Conservation (phyloP, 768 basidiomycete genomes). For the Bullera alba region DNA sequence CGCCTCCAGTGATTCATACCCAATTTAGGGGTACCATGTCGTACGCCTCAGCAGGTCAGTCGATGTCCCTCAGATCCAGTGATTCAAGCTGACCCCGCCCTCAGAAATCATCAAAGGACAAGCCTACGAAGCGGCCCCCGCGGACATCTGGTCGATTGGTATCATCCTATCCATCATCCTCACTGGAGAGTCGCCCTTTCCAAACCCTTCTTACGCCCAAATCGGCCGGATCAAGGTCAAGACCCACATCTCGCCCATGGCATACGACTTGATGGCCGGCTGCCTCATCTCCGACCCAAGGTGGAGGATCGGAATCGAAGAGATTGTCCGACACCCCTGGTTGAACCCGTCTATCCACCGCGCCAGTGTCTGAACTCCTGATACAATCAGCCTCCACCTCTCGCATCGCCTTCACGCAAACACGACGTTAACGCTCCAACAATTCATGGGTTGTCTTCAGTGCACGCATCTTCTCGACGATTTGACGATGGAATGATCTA, state of each 20-base stretch:
- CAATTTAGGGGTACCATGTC: constrained; percentile 54
- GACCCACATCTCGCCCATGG: constrained; percentile 19
- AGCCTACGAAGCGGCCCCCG: constrained; percentile 46
- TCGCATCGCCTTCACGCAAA: no score
- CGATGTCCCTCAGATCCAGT: neutral
- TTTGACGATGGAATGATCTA: no score
- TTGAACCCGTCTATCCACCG: no score
- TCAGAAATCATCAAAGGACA: constrained; percentile 47
- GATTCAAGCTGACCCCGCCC: constrained; percentile 1
- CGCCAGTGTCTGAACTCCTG: no score
- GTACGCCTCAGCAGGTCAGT: constrained; percentile 34
- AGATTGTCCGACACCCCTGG: constrained; percentile 35
- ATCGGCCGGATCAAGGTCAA: constrained; percentile 27
- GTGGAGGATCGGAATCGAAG: constrained; percentile 28
- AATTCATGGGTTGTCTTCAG: no score
- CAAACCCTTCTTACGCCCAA: constrained; percentile 19
- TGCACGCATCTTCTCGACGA: no score
- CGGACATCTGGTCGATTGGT: constrained; percentile 50
- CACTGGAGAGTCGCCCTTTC: constrained; percentile 48
- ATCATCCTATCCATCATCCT: constrained; percentile 49
- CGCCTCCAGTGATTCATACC: constrained; percentile 62
- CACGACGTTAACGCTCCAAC: no score
- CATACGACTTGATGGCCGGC: constrained; percentile 31
- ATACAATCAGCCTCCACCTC: no score
- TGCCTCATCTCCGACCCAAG: constrained; percentile 36